Evolutionary conservation across 2,329 filamentous ascomycete genomes (phyloP).

Genomic region (Ascochyta clinopodiicola): DNA sequence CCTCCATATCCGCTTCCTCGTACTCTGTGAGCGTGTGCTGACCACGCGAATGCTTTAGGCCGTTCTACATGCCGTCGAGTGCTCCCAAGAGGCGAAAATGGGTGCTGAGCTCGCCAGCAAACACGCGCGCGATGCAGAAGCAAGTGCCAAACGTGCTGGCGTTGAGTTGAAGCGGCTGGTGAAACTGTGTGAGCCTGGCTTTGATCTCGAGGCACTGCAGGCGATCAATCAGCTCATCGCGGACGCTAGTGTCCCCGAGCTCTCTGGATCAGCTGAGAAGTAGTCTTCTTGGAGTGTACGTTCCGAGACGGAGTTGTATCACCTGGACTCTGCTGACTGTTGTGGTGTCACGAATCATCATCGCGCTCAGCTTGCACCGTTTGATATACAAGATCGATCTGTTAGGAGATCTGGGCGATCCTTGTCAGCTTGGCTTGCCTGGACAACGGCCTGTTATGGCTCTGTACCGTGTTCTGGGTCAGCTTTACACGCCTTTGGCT

Average conservation of each 20-base stretch:
- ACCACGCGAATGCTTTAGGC: slow-evolving; percentile 24
- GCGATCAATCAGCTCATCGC: slow-evolving; percentile 18
- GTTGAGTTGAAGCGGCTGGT: slow-evolving; percentile 19
- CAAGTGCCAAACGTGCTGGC: slow-evolving; percentile 19
- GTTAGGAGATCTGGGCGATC: background rate
- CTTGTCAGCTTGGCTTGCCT: background rate
- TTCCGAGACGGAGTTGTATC: background rate
- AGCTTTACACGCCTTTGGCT: background rate
- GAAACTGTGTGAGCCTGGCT: slow-evolving; percentile 15
- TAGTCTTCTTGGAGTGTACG: background rate
- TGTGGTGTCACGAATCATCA: background rate
- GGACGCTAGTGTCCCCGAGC: background rate
- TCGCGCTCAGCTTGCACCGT: background rate
- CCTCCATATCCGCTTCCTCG: background rate
- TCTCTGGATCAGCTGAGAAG: background rate
- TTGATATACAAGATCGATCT: background rate
- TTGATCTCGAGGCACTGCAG: slow-evolving; percentile 20
- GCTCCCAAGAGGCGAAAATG: slow-evolving; percentile 26
- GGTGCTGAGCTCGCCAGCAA: slow-evolving; percentile 27
- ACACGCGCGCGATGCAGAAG: slow-evolving; percentile 31
- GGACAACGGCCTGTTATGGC: background rate
- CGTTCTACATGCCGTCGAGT: slow-evolving; percentile 27
- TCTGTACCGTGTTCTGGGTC: background rate
- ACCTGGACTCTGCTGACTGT: background rate
- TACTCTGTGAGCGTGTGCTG: slow-evolving; percentile 19